Percentiles rank a stretch among this genome's conserved stretches.
Evolutionary conservation across 495 filamentous ascomycete species (phyloP).

Genomic region (Penicillium canariense): DNA sequence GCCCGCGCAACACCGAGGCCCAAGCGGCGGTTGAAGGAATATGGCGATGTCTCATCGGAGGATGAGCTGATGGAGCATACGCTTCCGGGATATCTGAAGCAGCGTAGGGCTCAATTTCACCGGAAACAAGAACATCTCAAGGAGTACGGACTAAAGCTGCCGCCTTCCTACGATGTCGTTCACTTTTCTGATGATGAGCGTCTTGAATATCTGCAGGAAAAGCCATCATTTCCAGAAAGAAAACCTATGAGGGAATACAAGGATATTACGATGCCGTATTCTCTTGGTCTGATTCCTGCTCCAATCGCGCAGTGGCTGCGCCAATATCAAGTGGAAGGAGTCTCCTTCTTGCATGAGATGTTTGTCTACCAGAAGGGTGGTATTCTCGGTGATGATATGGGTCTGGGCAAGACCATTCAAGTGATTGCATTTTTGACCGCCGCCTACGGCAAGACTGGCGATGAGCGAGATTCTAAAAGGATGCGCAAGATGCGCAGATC

Average conservation of each 20-base stretch:
- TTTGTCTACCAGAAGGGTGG: constrained; percentile 94
- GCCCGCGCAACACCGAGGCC: constrained; percentile 16
- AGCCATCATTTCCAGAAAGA: constrained; percentile 62
- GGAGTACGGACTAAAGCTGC: constrained; percentile 69
- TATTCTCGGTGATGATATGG: constrained; percentile 95
- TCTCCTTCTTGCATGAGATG: constrained; percentile 78
- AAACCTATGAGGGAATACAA: constrained; percentile 65
- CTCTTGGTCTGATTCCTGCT: constrained; percentile 82
- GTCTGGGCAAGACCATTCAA: constrained; percentile 94
- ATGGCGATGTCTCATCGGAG: constrained; percentile 46
- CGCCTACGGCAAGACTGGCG: constrained; percentile 92
- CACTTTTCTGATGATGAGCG: constrained; percentile 86
- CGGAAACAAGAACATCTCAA: constrained; percentile 54
- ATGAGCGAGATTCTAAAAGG: constrained; percentile 80
- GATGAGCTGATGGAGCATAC: constrained; percentile 59
- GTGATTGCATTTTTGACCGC: constrained; percentile 92
- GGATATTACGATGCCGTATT: constrained; percentile 71
- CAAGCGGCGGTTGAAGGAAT: constrained; percentile 28
- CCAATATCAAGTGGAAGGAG: constrained; percentile 87
- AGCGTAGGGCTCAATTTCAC: constrained; percentile 52
- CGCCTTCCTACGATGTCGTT: constrained; percentile 76
- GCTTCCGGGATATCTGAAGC: constrained; percentile 57
- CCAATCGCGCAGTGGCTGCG: constrained; percentile 90
- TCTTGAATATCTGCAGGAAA: constrained; percentile 60
- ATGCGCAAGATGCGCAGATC: constrained; percentile 84